phyloP scores from a whole-genome alignment of 805 yeast genomes.

The Teunomyces gatunensis region DNA sequence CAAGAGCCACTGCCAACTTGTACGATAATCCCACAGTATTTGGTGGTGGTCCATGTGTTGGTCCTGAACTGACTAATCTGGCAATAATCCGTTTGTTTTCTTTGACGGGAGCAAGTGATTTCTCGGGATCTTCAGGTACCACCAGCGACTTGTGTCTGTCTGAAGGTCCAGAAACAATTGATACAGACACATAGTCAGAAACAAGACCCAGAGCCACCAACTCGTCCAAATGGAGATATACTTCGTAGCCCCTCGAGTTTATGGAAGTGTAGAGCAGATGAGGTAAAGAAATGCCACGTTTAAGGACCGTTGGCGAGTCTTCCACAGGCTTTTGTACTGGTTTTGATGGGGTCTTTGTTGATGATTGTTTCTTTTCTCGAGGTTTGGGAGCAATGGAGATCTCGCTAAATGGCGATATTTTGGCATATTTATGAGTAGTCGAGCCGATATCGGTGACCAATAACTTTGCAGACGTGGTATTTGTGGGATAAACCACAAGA shows the following conservation, averaged over 20 bases:
- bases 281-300: constrained; percentile 58
- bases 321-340: constrained; percentile 19
- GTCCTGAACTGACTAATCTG: constrained; percentile 35
- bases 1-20: constrained; percentile 55
- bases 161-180: constrained; percentile 52
- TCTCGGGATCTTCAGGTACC: not conserved
- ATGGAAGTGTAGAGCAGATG: constrained; percentile 32
- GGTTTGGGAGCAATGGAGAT: constrained; percentile 71
- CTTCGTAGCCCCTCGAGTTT: constrained; percentile 34
- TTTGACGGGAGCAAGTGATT: constrained; percentile 11
- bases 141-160: constrained; percentile 15
- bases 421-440: constrained; percentile 45
- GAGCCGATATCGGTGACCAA: constrained; percentile 44
- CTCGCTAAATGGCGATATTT: constrained; percentile 62
- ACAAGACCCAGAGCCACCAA: constrained; percentile 7
- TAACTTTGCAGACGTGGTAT: constrained; percentile 59
- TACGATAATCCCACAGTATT: constrained; percentile 52
- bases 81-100: constrained; percentile 52
- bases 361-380: constrained; percentile 44
- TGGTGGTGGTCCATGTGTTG: constrained; percentile 17
- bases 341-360: constrained; percentile 46
- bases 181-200: constrained; percentile 48
- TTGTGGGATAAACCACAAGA: constrained; percentile 67
- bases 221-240: constrained; percentile 46
- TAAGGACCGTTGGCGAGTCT: constrained; percentile 30